phyloP scores from a whole-genome alignment of 805 yeast genomes.

The Metschnikowia sp. region DNA sequence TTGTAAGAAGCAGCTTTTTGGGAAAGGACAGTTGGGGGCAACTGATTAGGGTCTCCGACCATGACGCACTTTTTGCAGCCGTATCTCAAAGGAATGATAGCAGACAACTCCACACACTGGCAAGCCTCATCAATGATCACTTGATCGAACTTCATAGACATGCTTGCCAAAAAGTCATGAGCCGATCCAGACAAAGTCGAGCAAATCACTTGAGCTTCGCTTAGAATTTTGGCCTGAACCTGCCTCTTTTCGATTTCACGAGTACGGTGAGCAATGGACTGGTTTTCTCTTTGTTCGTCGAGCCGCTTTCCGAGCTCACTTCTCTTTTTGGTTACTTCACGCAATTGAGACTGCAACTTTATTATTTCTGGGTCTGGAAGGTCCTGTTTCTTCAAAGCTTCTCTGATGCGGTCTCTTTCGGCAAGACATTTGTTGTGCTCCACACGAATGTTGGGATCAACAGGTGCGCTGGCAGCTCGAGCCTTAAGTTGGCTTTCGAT shows the following conservation, averaged over 20 bases:
- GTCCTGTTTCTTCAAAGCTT: slow-evolving; percentile 28
- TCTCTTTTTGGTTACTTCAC: slow-evolving; percentile 57
- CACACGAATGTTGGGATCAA: slow-evolving; percentile 48
- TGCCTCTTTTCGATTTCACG: slow-evolving; percentile 76
- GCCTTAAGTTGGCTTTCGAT: slow-evolving; percentile 61
- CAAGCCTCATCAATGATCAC: slow-evolving; percentile 97
- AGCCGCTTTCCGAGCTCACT: slow-evolving; percentile 68
- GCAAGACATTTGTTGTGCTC: slow-evolving; percentile 50
- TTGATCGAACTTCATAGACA: slow-evolving; percentile 79
- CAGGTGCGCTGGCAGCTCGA: slow-evolving; percentile 33
- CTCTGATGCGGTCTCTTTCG: slow-evolving; percentile 56
- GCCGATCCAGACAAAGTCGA: slow-evolving; percentile 94
- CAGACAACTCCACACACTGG: slow-evolving; percentile 90
- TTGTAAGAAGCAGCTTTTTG: slow-evolving; percentile 75
- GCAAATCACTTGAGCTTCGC: slow-evolving; percentile 80
- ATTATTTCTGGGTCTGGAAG: slow-evolving; percentile 41
- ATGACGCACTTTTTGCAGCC: slow-evolving; percentile 88
- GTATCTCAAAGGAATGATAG: slow-evolving; percentile 86
- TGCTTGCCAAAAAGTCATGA: slow-evolving; percentile 72
- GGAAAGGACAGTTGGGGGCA: slow-evolving; percentile 95
- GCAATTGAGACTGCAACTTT: slow-evolving; percentile 46
- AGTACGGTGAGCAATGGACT: slow-evolving; percentile 64
- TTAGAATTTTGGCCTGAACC: slow-evolving; percentile 67
- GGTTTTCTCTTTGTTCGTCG: slow-evolving; percentile 76
- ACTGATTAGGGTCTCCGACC: slow-evolving; percentile 98